Evolutionary conservation across 768 basidiomycete species (phyloP).

Genomic region (Lentinus tigrinus): DNA sequence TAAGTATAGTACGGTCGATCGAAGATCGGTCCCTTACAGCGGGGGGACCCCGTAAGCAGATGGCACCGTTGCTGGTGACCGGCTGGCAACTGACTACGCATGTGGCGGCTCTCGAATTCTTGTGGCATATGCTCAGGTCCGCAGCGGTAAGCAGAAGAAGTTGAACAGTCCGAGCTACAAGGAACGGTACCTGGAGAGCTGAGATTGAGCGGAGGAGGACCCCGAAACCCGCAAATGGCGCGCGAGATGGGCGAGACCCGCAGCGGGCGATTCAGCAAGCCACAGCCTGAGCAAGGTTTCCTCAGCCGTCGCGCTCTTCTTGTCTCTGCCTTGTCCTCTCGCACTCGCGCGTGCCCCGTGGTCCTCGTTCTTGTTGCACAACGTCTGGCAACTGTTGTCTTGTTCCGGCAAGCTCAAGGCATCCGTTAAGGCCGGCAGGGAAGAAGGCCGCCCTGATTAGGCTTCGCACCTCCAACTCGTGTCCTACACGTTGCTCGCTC

Average conservation of each 20-base stretch:
- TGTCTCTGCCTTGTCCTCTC: not conserved
- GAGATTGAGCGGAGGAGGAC: not conserved
- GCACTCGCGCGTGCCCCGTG: not conserved
- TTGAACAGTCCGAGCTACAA: too few relatives aligned
- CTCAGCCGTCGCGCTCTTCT: not conserved
- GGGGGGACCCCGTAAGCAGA: not conserved
- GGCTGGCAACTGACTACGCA: too few relatives aligned
- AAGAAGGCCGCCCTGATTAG: constrained; percentile 18
- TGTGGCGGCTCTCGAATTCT: too few relatives aligned
- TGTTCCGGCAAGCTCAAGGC: constrained; percentile 12
- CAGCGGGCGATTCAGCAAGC: not conserved
- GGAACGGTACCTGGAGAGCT: too few relatives aligned
- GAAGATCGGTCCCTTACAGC: not conserved
- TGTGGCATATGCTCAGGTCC: too few relatives aligned
- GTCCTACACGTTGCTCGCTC: constrained; percentile 72
- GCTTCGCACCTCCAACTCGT: constrained; percentile 53
- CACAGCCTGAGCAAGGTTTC: too few relatives aligned
- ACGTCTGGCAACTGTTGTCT: constrained; percentile 3
- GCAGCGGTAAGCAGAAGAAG: too few relatives aligned
- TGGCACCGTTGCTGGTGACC: too few relatives aligned
- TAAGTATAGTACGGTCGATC: not conserved
- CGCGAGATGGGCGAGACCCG: not conserved
- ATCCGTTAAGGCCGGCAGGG: constrained; percentile 4
- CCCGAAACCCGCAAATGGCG: not conserved
- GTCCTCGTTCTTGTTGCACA: not conserved